Percentiles rank a stretch among this genome's conserved stretches.
These are phyloP conservation scores for Aspergillus indologenus DNA, from an alignment of 495 filamentous ascomycete species.

Conservation along the genomic window DNA sequence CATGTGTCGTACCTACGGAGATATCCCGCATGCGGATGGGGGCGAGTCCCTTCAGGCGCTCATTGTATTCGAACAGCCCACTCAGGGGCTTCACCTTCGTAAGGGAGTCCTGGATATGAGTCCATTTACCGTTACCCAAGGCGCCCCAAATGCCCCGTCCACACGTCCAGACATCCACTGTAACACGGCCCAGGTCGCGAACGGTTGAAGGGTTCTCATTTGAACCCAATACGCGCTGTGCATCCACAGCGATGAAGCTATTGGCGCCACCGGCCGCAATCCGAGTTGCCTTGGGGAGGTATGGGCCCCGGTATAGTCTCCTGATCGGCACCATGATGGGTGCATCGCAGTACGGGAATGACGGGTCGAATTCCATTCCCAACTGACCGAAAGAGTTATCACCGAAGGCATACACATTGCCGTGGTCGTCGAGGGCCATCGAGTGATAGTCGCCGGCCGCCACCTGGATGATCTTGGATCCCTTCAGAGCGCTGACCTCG, in stretches of 20 bases:
- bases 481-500: constrained; percentile 64
- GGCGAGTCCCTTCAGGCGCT: constrained; percentile 56
- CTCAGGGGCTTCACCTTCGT: constrained; percentile 82
- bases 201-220: constrained; percentile 39
- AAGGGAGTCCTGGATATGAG: constrained; percentile 74
- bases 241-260: constrained; percentile 84
- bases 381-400: constrained; percentile 88
- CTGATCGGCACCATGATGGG: constrained; percentile 66
- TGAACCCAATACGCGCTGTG: constrained; percentile 51
- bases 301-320: constrained; percentile 63
- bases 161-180: constrained; percentile 79
- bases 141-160: constrained; percentile 80
- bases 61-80: constrained; percentile 81
- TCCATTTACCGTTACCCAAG: constrained; percentile 86
- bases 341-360: constrained; percentile 59
- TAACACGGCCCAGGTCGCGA: constrained; percentile 50
- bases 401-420: constrained; percentile 82
- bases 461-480: constrained; percentile 63
- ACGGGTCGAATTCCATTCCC: constrained; percentile 64
- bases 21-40: constrained; percentile 76
- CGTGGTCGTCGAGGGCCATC: constrained; percentile 67
- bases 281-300: constrained; percentile 59
- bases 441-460: constrained; percentile 88
- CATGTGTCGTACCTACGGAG: constrained; percentile 74
- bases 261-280: constrained; percentile 83